Conservation (phyloP, 257 asterid genomes). For the Salvia hispanica region DNA sequence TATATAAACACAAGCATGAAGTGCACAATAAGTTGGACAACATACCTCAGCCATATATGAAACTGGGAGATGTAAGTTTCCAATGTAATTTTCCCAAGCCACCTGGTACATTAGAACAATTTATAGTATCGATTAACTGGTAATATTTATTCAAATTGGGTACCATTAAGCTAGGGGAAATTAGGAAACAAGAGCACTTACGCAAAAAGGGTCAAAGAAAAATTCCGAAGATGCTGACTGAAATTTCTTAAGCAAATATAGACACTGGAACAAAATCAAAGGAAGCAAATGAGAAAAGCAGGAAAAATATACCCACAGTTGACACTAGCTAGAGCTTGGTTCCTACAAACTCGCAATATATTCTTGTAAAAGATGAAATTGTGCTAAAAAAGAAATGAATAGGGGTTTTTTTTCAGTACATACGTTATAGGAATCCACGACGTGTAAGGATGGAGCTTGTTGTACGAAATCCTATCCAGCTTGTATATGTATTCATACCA, state of each 20-base stretch:
- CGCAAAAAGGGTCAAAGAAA: constrained; percentile 83
- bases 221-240: constrained; percentile 76
- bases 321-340: constrained; percentile 16
- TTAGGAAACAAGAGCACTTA: constrained; percentile 46
- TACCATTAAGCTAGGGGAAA: background rate
- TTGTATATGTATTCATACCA: constrained; percentile 84
- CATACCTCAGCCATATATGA: constrained; percentile 91
- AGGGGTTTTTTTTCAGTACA: constrained; percentile 26
- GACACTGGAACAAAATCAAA: constrained; percentile 47
- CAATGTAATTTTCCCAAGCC: constrained; percentile 89
- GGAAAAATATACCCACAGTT: background rate
- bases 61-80: constrained; percentile 93
- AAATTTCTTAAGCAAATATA: constrained; percentile 76
- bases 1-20: background rate
- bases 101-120: constrained; percentile 51
- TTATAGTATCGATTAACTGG: constrained; percentile 37
- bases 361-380: constrained; percentile 18
- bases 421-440: constrained; percentile 96
- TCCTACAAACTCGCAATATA: constrained; percentile 14
- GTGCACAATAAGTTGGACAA: constrained; percentile 18
- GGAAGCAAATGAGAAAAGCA: constrained; percentile 33
- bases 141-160: background rate
- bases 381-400: background rate
- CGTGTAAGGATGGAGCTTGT: constrained; percentile 90
- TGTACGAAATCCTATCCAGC: constrained; percentile 77